A percentile compares a stretch with the other conserved stretches of the same genome.
These are phyloP conservation scores for Leishmania braziliensis DNA, from an alignment of 208 protist genomes.

Conservation along the genomic window DNA sequence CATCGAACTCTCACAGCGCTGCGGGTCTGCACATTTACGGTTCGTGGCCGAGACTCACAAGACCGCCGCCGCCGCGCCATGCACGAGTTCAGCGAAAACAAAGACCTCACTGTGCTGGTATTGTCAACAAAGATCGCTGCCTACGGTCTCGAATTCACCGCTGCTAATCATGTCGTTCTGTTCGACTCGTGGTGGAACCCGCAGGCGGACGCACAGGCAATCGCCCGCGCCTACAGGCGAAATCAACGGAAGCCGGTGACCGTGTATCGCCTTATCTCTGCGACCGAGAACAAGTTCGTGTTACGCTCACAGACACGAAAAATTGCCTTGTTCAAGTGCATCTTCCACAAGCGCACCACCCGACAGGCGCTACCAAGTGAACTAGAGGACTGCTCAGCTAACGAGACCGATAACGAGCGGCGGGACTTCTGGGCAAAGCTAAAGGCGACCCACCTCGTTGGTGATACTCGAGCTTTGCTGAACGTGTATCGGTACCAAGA, in stretches of 20 bases:
- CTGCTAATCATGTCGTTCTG: constrained; percentile 98
- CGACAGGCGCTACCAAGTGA: constrained; percentile 50
- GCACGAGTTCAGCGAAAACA: constrained; percentile 60
- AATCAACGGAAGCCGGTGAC: constrained; percentile 97
- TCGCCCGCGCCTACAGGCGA: constrained; percentile 96
- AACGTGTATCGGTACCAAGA: constrained; percentile 69
- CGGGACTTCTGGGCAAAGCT: constrained; percentile 61
- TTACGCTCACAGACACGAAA: constrained; percentile 75
- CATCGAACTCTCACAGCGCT: constrained; percentile 58
- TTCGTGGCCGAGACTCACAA: constrained; percentile 73
- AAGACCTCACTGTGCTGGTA: constrained; percentile 77
- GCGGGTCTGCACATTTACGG: constrained; percentile 52
- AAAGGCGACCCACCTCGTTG: constrained; percentile 48
- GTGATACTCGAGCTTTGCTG: constrained; percentile 42
- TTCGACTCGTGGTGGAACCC: constrained; percentile 99
- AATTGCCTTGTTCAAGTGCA: constrained; percentile 75
- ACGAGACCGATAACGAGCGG: constrained; percentile 53
- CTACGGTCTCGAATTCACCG: constrained; percentile 98
- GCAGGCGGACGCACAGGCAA: constrained; percentile 97
- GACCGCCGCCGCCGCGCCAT: constrained; percentile 59
- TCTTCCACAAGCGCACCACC: constrained; percentile 72
- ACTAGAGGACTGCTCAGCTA: constrained; percentile 59
- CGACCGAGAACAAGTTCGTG: constrained; percentile 53
- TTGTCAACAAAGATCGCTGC: constrained; percentile 97
- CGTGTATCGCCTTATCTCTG: constrained; percentile 95